Conservation (phyloP, 2,329 filamentous ascomycete genomes). For the Nemania abortiva region DNA sequence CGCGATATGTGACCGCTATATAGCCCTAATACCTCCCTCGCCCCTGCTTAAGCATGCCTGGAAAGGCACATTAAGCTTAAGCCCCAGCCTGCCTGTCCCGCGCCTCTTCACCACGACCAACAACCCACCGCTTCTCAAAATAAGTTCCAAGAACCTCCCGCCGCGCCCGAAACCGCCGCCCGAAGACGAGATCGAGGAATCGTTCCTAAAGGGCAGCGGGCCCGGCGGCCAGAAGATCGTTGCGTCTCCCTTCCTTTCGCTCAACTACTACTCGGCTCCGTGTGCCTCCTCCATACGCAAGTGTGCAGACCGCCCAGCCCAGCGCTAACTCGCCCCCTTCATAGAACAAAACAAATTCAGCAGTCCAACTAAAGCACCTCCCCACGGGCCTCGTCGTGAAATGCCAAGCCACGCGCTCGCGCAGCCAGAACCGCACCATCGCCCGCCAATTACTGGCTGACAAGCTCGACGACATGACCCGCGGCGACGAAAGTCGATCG, state of each 20-base stretch:
- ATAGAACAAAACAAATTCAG: constrained; percentile 95
- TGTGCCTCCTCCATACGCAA: not conserved
- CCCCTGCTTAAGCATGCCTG: not conserved
- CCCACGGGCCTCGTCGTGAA: constrained; percentile 95
- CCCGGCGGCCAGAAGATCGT: constrained; percentile 97
- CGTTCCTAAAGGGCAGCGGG: constrained; percentile 89
- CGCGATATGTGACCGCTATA: not conserved
- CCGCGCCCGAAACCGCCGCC: constrained; percentile 78
- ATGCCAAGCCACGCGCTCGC: constrained; percentile 89
- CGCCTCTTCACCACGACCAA: constrained; percentile 51
- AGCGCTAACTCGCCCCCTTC: constrained; percentile 8
- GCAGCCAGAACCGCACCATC: constrained; percentile 87
- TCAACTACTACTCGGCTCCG: not conserved
- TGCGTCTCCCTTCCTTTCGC: constrained; percentile 54
- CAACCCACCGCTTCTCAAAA: constrained; percentile 57
- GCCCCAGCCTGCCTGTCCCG: not conserved
- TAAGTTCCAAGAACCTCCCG: constrained; percentile 67
- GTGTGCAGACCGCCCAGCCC: too few species aligned
- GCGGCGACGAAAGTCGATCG: constrained; percentile 76
- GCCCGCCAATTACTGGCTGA: constrained; percentile 83
- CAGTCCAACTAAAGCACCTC: constrained; percentile 90
- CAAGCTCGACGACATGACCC: constrained; percentile 76
- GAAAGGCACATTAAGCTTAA: not conserved
- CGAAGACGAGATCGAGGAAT: constrained; percentile 84
- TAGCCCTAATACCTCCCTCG: too few species aligned